These are phyloP conservation scores for Saturnispora halmiae DNA, from an alignment of 805 yeast genomes.

Conservation along the genomic window DNA sequence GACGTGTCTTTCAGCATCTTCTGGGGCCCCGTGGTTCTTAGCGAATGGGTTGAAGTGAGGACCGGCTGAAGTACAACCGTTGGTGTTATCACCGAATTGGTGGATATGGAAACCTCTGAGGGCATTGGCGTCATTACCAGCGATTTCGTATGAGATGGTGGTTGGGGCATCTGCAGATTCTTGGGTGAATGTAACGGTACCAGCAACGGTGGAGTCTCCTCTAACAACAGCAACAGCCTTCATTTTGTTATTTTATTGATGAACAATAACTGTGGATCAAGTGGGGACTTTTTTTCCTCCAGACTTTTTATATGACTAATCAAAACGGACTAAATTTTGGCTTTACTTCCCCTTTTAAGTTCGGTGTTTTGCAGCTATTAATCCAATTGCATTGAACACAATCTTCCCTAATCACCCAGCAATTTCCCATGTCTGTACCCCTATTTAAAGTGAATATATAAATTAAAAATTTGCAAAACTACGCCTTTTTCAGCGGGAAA, in stretches of 20 bases:
- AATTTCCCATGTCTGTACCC: no score
- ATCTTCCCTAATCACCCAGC: no score
- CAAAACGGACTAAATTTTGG: no score
- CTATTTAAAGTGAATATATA: no score
- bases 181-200: constrained; percentile 85
- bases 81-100: constrained; percentile 97
- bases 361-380: no score
- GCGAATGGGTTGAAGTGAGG: constrained; percentile 93
- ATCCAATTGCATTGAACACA: no score
- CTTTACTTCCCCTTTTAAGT: no score
- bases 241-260: constrained; percentile 7
- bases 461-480: no score
- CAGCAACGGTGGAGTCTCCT: constrained; percentile 88
- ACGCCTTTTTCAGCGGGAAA: no score
- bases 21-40: constrained; percentile 88
- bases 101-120: constrained; percentile 97
- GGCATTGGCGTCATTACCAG: constrained; percentile 84
- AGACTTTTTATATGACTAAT: no score
- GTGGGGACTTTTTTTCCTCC: no score
- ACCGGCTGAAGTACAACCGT: constrained; percentile 98
- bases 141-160: constrained; percentile 77
- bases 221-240: constrained; percentile 81
- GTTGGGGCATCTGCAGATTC: constrained; percentile 70
- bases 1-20: constrained; percentile 71
- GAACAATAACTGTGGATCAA: no score